Evolutionary conservation across 1,139 yeast species (phyloP).

Genomic region (Yamadazyma blattariae): DNA sequence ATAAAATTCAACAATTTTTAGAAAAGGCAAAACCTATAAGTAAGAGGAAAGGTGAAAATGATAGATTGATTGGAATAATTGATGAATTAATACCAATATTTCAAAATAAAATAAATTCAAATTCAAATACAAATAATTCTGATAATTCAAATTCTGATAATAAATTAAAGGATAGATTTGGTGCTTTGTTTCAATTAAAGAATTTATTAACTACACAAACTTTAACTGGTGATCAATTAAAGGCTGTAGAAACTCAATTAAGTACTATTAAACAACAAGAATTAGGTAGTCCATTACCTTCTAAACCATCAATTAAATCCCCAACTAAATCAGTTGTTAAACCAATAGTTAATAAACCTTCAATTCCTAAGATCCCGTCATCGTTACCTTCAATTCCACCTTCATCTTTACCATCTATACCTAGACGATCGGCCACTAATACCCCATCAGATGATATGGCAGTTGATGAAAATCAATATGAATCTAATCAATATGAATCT

Average conservation of each 20-base stretch:
- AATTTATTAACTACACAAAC: slow-evolving; percentile 33
- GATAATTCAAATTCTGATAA: slow-evolving; percentile 25
- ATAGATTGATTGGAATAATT: slow-evolving; percentile 40
- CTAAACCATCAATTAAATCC: slow-evolving; percentile 1
- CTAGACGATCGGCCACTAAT: slow-evolving; percentile 7
- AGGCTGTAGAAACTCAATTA: slow-evolving; percentile 37
- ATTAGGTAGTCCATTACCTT: slow-evolving; percentile 12
- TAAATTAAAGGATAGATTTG: slow-evolving; percentile 33
- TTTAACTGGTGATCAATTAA: slow-evolving; percentile 42
- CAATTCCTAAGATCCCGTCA: slow-evolving; percentile 12
- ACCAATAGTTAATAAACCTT: not conserved
- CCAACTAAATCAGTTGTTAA: slow-evolving; percentile 13
- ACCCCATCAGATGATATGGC: slow-evolving; percentile 2
- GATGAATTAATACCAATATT: slow-evolving; percentile 40
- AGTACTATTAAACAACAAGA: slow-evolving; percentile 36
- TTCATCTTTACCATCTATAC: slow-evolving; percentile 10
- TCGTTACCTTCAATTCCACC: slow-evolving; percentile 12
- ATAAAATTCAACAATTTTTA: slow-evolving; percentile 72
- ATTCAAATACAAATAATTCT: no score
- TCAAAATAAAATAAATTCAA: slow-evolving; percentile 24
- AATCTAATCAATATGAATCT: not conserved
- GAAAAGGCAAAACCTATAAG: slow-evolving; percentile 32
- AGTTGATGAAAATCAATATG: not conserved
- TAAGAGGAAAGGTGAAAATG: slow-evolving; percentile 15
- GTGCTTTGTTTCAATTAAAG: slow-evolving; percentile 45